Conservation (phyloP, 768 basidiomycete genomes). For the Aureoboletus auriporus region DNA sequence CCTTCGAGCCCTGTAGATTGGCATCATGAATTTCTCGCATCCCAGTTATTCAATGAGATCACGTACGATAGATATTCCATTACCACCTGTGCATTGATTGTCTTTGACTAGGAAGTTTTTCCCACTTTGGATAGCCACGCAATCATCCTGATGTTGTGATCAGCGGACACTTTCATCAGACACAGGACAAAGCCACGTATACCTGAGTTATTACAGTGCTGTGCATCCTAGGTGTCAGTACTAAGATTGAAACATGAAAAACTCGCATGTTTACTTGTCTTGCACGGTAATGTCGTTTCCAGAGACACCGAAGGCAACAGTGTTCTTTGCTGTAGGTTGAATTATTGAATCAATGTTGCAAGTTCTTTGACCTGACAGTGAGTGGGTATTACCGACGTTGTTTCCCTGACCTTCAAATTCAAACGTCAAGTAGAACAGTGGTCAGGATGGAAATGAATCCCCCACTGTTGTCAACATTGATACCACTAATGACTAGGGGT, state of each 20-base stretch:
- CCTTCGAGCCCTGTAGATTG: slow-evolving; percentile 48
- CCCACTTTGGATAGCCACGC: slow-evolving; percentile 49
- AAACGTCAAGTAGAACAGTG: background rate
- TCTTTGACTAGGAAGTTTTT: too few relatives aligned
- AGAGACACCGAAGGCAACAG: slow-evolving; percentile 46
- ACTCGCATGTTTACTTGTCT: slow-evolving; percentile 12
- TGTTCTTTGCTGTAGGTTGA: slow-evolving; percentile 42
- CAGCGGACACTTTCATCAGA: too few relatives aligned
- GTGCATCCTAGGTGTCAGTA: background rate
- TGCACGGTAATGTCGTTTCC: slow-evolving; percentile 34
- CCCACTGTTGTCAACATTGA: slow-evolving; percentile 59
- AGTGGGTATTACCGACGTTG: slow-evolving; percentile 36
- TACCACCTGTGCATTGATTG: slow-evolving; percentile 55
- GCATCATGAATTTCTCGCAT: background rate
- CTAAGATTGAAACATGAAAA: background rate
- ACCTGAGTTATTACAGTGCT: slow-evolving; percentile 28
- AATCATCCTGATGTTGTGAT: slow-evolving; percentile 46
- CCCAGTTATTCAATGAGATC: background rate
- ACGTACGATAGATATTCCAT: slow-evolving; percentile 56
- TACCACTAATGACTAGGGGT: slow-evolving; percentile 29
- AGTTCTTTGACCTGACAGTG: accelerated
- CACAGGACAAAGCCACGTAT: too few relatives aligned
- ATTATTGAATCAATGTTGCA: background rate
- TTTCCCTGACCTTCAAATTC: slow-evolving; percentile 43
- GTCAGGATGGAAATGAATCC: background rate